Evolutionary conservation across 106 monocot species (phyloP).

Genomic region (Platanthera zijinensis): DNA sequence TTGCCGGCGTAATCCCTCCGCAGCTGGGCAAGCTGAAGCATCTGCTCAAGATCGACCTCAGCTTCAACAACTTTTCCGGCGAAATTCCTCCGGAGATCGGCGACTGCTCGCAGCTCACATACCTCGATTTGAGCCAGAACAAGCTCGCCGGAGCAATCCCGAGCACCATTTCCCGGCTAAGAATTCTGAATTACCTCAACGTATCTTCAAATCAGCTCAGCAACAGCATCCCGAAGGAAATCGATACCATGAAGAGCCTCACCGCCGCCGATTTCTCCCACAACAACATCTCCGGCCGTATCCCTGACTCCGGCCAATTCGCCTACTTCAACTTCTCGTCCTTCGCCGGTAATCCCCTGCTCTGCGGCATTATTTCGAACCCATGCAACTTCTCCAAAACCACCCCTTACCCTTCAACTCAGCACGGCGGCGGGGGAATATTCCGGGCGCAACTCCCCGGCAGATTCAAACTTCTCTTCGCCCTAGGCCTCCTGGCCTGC

Average conservation of each 20-base stretch:
- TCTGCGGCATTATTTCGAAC: slow-evolving; percentile 30
- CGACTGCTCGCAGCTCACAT: slow-evolving; percentile 27
- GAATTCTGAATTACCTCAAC: slow-evolving; percentile 45
- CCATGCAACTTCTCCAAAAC: slow-evolving; percentile 31
- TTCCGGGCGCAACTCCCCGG: not conserved
- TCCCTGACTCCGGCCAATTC: slow-evolving; percentile 39
- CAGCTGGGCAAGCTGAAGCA: slow-evolving; percentile 24
- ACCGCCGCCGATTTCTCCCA: slow-evolving; percentile 35
- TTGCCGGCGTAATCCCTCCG: slow-evolving; percentile 28
- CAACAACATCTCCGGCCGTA: slow-evolving; percentile 24
- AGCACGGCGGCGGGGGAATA: not conserved
- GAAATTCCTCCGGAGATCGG: slow-evolving; percentile 19
- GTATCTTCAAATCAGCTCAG: slow-evolving; percentile 36
- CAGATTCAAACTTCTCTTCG: slow-evolving; percentile 43
- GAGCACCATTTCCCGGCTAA: slow-evolving; percentile 16
- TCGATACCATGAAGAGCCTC: slow-evolving; percentile 47
- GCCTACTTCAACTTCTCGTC: slow-evolving; percentile 37
- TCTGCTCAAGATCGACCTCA: slow-evolving; percentile 38
- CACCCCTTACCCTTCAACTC: not conserved
- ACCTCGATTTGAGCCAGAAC: slow-evolving; percentile 42
- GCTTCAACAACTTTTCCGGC: slow-evolving; percentile 42
- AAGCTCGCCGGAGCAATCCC: slow-evolving; percentile 29
- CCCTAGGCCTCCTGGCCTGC: slow-evolving; percentile 24
- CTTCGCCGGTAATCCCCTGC: slow-evolving; percentile 24
- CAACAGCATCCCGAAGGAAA: slow-evolving; percentile 32